A percentile compares a stretch with the other conserved stretches of the same genome.
Conservation (phyloP, 2,329 filamentous ascomycete genomes). For the Aurifilum marmelostoma region DNA sequence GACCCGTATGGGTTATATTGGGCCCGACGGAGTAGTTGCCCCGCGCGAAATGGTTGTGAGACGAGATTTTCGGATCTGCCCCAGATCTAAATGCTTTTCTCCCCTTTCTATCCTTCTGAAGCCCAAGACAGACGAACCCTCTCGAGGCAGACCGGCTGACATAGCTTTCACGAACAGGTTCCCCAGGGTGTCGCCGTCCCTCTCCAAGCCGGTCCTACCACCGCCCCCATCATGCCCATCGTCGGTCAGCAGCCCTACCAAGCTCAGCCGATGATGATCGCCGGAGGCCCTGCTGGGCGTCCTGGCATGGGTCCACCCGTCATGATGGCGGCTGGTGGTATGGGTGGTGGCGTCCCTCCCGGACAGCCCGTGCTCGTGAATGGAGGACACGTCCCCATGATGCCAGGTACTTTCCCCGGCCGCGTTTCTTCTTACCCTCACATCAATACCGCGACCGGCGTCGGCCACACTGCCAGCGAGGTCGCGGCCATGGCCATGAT, state of each 20-base stretch:
- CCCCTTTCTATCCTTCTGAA: no score
- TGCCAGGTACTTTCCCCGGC: conserved; percentile 44
- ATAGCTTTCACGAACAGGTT: conserved; percentile 21
- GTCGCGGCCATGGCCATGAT: conserved; percentile 51
- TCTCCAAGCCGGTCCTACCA: conserved; percentile 29
- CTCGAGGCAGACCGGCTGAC: conserved; percentile 27
- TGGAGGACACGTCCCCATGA: conserved; percentile 24
- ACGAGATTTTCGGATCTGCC: conserved; percentile 13
- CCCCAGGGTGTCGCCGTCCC: conserved; percentile 29
- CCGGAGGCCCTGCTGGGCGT: conserved; percentile 7
- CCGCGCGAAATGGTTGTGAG: conserved; percentile 25
- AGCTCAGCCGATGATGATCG: conserved; percentile 28
- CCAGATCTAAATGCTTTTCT: neutral
- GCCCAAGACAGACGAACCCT: neutral
- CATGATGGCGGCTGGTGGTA: conserved; percentile 26
- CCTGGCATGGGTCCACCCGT: conserved; percentile 23
- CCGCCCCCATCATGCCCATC: conserved; percentile 30
- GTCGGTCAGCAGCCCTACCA: conserved; percentile 33
- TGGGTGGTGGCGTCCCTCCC: conserved; percentile 24
- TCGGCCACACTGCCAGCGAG: conserved; percentile 56
- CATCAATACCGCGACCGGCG: conserved; percentile 53
- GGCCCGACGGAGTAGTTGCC: conserved; percentile 14
- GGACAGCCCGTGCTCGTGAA: conserved; percentile 25
- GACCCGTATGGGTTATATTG: conserved; percentile 18
- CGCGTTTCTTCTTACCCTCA: conserved; percentile 37